Evolutionary conservation across 192 early-diverging fungal genomes (phyloP).

Genomic region (Umbelopsis sp.): DNA sequence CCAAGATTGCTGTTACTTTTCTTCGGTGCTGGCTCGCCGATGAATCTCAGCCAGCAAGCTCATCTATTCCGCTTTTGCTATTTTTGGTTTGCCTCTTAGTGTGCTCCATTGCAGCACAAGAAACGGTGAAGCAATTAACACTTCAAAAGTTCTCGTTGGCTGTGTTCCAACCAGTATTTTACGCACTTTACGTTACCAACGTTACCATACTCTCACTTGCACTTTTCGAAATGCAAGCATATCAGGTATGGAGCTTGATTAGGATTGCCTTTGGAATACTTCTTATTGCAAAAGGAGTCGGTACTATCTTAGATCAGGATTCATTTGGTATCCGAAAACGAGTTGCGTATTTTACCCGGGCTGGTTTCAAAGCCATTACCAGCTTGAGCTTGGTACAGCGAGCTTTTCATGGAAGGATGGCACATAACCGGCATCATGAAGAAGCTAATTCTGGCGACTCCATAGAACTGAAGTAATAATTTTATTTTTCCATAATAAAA

Average conservation of each 20-base stretch:
- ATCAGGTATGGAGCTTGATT: neutral
- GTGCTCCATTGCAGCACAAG: conserved; percentile 20
- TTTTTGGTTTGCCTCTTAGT: conserved; percentile 14
- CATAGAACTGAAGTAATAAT: conserved; percentile 3
- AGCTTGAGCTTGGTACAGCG: neutral
- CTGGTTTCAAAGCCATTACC: neutral
- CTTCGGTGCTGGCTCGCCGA: conserved; percentile 19
- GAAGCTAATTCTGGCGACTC: neutral
- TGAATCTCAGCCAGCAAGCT: neutral
- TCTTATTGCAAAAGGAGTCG: conserved; percentile 19
- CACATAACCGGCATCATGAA: conserved; percentile 1
- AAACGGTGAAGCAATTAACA: conserved; percentile 28
- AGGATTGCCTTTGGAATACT: conserved; percentile 1
- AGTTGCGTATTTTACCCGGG: neutral
- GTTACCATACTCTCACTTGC: conserved; percentile 24
- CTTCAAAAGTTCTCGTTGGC: conserved; percentile 25
- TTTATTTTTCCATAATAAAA: neutral
- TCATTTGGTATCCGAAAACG: conserved; percentile 13
- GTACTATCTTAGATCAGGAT: conserved; percentile 1
- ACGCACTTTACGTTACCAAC: conserved; percentile 30
- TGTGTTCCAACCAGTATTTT: conserved; percentile 32
- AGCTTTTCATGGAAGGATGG: neutral
- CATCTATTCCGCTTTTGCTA: neutral
- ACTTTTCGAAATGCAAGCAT: conserved; percentile 10
- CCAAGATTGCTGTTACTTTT: conserved; percentile 1